Evolutionary conservation across 192 early-diverging fungal genomes (phyloP).

Genomic region (Mortierella claussenii): DNA sequence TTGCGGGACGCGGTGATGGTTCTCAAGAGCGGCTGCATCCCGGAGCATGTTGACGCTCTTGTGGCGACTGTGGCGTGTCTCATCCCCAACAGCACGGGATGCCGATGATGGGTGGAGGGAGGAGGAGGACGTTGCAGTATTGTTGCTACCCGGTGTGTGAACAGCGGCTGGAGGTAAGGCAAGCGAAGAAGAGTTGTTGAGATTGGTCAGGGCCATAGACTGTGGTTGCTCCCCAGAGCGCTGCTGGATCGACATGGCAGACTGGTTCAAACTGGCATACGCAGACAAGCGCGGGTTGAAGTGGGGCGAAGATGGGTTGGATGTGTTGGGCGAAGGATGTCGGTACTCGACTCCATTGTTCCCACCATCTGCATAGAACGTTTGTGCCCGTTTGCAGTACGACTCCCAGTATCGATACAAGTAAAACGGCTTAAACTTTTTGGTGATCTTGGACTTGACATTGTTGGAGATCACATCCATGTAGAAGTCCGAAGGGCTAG

Average conservation of each 20-base stretch:
- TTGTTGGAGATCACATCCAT: slow-evolving; percentile 75
- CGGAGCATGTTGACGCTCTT: slow-evolving; percentile 29
- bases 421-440: slow-evolving; percentile 53
- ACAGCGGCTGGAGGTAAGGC: not conserved
- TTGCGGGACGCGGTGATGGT: not conserved
- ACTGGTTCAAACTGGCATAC: slow-evolving; percentile 13
- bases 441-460: slow-evolving; percentile 50
- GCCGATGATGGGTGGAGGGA: slow-evolving; percentile 32
- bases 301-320: slow-evolving; percentile 16
- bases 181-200: not conserved
- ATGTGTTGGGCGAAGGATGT: slow-evolving; percentile 50
- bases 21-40: slow-evolving; percentile 1
- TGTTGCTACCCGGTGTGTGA: not conserved
- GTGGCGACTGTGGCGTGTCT: slow-evolving; percentile 9
- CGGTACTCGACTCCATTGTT: slow-evolving; percentile 12
- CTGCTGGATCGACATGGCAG: slow-evolving; percentile 21
- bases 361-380: slow-evolving; percentile 18
- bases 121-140: not conserved
- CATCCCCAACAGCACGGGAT: not conserved
- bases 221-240: slow-evolving; percentile 19
- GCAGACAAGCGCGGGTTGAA: slow-evolving; percentile 12
- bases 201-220: slow-evolving; percentile 28
- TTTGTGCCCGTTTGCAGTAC: slow-evolving; percentile 44
- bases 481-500: slow-evolving; percentile 67
- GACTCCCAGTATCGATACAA: slow-evolving; percentile 62